Base-by-base conservation (phyloP, 108 stramenopile species). In the Pseudonitzschia pungens region DNA sequence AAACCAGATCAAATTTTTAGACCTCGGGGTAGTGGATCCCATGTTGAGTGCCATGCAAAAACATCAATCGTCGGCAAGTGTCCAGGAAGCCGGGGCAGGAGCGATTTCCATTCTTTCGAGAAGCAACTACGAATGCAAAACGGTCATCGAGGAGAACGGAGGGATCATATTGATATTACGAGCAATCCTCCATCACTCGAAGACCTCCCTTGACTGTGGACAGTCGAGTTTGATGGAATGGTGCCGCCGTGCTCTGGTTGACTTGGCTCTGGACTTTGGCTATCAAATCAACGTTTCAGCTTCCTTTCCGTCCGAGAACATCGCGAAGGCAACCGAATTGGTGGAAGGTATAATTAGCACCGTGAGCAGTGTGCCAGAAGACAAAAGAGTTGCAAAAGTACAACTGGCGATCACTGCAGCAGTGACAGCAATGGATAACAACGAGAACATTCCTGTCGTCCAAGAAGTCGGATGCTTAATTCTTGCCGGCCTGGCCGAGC, bases 381-480 rank as follows among this genome's bases (percentile, higher is more conserved):
- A 81, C 40, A 77, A 82, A 43, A 65, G 65, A 18, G 83, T 85
- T 50, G 58, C 87, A 29, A 55, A 72, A 24, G 78, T 74, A 24
- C 70, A 87, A 7, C 77, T 81, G 20, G 88, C 85, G 3, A 88
- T 92, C 33, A 65, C 81, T 2, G 86, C 78, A 5, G 73, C 86
- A 40, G 82, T 92, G 22, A 81, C 66, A 36, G 82, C 88, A 31
- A 92, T 92, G 91, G 86, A 87, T 74, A 78, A 60, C 15, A 87
- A 89, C 63, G 75, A 69, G 1, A 82, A 85, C 24, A 75, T 77
- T 0, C 66, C 81, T 5, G 48, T 77, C 18, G 76, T 92, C n/a
- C 91, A 92, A 74, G 91, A 89, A 68, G 80, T 84, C 65, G 87
- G 87, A 11, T 92, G 92, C 40, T 89, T 81, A n/a, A 65, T 86